Conservation (phyloP, 106 monocot genomes). For the Vanilla planifolia region DNA sequence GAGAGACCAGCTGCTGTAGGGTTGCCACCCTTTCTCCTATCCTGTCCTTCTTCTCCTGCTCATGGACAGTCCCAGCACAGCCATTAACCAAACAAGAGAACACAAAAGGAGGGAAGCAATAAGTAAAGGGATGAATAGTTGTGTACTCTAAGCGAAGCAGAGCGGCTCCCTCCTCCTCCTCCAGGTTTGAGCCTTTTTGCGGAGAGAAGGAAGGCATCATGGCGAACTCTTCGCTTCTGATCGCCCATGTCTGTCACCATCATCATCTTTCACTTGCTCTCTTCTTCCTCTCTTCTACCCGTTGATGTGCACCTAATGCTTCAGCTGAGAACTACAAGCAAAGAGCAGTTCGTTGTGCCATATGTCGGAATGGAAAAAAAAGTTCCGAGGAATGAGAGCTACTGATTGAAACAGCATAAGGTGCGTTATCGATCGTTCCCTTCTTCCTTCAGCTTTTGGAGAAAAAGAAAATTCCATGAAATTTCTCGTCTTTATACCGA, state of each 20-base stretch:
- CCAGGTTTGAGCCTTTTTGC: slow-evolving; percentile 26
- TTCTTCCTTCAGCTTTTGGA: no score
- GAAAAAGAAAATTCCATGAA: no score
- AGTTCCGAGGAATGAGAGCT: no score
- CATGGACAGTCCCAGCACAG: background rate
- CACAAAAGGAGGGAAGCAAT: background rate
- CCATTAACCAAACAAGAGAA: background rate
- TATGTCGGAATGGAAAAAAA: background rate
- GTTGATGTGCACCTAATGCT: background rate
- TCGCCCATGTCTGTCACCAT: slow-evolving; percentile 22
- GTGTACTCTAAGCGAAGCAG: background rate
- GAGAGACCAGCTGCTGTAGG: slow-evolving; percentile 79
- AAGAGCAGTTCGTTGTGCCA: background rate
- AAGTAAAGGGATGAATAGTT: slow-evolving; percentile 2
- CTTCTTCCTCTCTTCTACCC: slow-evolving; percentile 10
- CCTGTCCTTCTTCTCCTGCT: slow-evolving; percentile 82
- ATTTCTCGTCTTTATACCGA: no score
- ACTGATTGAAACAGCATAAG: no score
- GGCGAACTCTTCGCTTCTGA: slow-evolving; percentile 20
- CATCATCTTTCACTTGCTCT: slow-evolving; percentile 22
- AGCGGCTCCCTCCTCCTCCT: background rate
- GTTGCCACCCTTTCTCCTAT: slow-evolving; percentile 59
- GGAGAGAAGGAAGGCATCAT: slow-evolving; percentile 13
- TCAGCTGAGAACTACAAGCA: background rate
- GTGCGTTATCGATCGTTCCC: no score